phyloP scores from a whole-genome alignment of 1,284 basidiomycete genomes.

The Malassezia dermatis region DNA sequence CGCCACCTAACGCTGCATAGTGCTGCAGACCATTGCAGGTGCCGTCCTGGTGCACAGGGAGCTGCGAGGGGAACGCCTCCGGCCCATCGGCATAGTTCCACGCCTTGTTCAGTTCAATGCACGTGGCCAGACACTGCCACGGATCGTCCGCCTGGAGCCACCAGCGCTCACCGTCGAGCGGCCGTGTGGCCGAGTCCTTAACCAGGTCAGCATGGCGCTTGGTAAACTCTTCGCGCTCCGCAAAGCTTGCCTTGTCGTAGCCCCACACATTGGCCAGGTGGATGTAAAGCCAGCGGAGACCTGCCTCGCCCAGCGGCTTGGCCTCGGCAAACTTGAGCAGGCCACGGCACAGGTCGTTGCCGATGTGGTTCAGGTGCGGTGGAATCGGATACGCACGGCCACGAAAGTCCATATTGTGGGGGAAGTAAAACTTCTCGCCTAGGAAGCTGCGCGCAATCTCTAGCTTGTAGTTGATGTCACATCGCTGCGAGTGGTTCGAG shows the following conservation, averaged over 20 bases:
- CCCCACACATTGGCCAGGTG: conserved; percentile 87
- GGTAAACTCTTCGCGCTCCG: conserved; percentile 73
- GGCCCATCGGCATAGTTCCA: conserved; percentile 59
- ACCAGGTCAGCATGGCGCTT: conserved; percentile 66
- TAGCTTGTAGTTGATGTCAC: conserved; percentile 90
- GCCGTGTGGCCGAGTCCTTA: conserved; percentile 68
- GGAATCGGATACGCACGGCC: conserved; percentile 95
- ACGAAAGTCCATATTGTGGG: conserved; percentile 96
- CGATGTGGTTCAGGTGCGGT: conserved; percentile 88
- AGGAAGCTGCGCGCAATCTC: conserved; percentile 88
- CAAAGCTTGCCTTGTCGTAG: conserved; percentile 87
- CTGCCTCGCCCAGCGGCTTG: conserved; percentile 68
- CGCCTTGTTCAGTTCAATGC: conserved; percentile 73
- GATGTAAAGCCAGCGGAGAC: conserved; percentile 77
- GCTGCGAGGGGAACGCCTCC: conserved; percentile 58
- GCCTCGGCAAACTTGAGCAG: conserved; percentile 72
- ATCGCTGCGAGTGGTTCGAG: conserved; percentile 67
- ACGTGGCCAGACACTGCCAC: conserved; percentile 91
- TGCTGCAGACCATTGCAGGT: conserved; percentile 98
- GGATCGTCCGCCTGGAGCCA: conserved; percentile 73
- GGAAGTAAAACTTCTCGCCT: conserved; percentile 77
- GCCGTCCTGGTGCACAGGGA: conserved; percentile 94
- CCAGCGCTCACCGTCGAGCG: conserved; percentile 54
- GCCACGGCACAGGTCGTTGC: conserved; percentile 85
- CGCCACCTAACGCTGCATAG: conserved; percentile 93